Conservation (phyloP, 108 stramenopile genomes). For the Ochromonas danica region DNA sequence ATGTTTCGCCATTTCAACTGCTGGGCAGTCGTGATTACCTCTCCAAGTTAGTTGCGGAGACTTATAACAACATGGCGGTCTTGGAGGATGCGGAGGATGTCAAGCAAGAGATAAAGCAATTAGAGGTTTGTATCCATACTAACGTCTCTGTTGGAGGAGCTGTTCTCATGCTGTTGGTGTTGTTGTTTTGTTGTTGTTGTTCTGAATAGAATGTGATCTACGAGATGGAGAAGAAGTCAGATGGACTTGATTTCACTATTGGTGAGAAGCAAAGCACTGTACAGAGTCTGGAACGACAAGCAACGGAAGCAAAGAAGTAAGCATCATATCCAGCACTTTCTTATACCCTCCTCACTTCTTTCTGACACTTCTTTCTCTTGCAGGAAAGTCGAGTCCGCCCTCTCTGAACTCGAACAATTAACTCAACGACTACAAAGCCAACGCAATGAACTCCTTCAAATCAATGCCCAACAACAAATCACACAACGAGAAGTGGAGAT, state of each 20-base stretch:
- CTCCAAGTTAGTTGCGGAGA: constrained; percentile 1
- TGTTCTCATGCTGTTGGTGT: too few relatives aligned
- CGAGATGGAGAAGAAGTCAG: background rate
- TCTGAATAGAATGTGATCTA: background rate
- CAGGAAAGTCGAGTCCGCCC: background rate
- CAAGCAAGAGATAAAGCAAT: background rate
- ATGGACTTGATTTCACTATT: background rate
- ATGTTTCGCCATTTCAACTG: background rate
- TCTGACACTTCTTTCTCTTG: background rate
- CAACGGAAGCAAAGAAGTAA: background rate
- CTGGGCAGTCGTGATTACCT: background rate
- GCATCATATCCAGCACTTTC: background rate
- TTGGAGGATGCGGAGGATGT: background rate
- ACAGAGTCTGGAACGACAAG: background rate
- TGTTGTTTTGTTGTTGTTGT: background rate
- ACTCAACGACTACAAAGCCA: background rate
- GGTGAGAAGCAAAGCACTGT: background rate
- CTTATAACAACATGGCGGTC: background rate
- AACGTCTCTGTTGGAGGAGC: too few relatives aligned
- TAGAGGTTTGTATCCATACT: background rate
- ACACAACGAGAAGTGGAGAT: background rate
- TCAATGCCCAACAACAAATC: background rate
- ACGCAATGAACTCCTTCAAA: background rate
- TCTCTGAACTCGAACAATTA: background rate
- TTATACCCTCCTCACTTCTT: background rate